Conservation (phyloP, 805 yeast species). For the Ogataea methanolica region DNA sequence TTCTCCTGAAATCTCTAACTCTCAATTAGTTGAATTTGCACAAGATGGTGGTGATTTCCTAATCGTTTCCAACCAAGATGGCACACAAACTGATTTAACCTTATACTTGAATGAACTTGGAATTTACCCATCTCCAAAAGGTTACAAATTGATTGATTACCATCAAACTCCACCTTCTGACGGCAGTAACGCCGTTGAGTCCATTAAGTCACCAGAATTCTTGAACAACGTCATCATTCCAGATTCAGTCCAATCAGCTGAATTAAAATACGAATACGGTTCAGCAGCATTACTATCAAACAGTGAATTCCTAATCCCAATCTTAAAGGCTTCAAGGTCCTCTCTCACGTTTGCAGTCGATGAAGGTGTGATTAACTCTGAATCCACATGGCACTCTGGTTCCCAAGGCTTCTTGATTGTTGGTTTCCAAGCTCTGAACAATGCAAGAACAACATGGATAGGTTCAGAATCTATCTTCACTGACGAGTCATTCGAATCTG, state of each 20-base stretch:
- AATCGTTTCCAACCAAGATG: slow-evolving; percentile 49
- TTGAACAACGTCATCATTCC: slow-evolving; percentile 27
- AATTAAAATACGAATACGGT: slow-evolving; percentile 35
- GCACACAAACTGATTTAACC: slow-evolving; percentile 57
- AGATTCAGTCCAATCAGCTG: slow-evolving; percentile 4
- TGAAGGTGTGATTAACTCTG: slow-evolving; percentile 31
- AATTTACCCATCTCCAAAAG: slow-evolving; percentile 76
- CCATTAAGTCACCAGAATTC: slow-evolving; percentile 23
- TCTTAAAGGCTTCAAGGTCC: slow-evolving; percentile 61
- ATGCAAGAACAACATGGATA: slow-evolving; percentile 76
- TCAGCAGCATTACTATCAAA: slow-evolving; percentile 69
- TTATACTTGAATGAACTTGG: slow-evolving; percentile 76
- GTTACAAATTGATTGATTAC: slow-evolving; percentile 59
- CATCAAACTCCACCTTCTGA: slow-evolving; percentile 32
- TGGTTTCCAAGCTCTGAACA: slow-evolving; percentile 73
- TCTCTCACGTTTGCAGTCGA: slow-evolving; percentile 52
- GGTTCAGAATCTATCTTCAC: slow-evolving; percentile 61
- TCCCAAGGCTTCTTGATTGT: slow-evolving; percentile 71
- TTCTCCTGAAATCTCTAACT: slow-evolving; percentile 36
- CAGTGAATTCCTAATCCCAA: slow-evolving; percentile 65
- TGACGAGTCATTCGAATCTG: slow-evolving; percentile 32
- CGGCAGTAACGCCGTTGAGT: slow-evolving; percentile 11
- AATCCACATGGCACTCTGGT: slow-evolving; percentile 72
- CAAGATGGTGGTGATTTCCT: slow-evolving; percentile 72
- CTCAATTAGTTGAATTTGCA: slow-evolving; percentile 54